Percentiles rank a stretch among this genome's conserved stretches.
These are phyloP conservation scores for Oemleria cerasiformis DNA, from an alignment of 306 rosid species.

Conservation along the genomic window DNA sequence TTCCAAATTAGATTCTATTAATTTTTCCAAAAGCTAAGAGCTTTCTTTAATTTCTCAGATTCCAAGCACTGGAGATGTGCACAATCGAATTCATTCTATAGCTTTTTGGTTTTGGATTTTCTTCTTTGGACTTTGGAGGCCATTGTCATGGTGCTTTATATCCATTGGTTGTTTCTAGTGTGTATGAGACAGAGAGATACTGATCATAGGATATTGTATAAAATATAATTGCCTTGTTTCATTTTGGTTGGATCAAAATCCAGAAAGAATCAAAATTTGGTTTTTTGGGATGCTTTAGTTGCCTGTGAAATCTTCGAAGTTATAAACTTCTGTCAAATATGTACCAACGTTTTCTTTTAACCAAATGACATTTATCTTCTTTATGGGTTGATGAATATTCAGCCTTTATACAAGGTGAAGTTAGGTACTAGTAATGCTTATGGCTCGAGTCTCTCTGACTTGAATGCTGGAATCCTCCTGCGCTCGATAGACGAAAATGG, in stretches of 20 bases:
- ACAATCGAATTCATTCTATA: neutral
- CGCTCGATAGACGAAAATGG: constrained; percentile 73
- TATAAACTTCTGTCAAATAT: neutral
- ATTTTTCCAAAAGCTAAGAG: too few species aligned
- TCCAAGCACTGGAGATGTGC: too few species aligned
- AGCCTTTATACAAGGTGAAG: constrained; percentile 59
- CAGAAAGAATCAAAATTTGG: neutral
- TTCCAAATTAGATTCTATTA: too few species aligned
- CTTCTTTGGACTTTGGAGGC: neutral
- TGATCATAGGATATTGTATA: neutral
- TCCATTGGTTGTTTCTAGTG: too few species aligned
- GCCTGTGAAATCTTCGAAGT: neutral
- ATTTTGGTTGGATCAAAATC: neutral
- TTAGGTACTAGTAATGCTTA: constrained; percentile 63
- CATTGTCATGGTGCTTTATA: too few species aligned
- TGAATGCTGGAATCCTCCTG: constrained; percentile 69
- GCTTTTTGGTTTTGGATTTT: neutral
- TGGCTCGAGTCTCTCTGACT: constrained; percentile 60
- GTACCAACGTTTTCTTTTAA: neutral
- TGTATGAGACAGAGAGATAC: neutral
- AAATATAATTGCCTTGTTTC: neutral
- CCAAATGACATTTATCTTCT: constrained; percentile 20
- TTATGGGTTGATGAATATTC: constrained; percentile 35
- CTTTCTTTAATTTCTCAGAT: too few species aligned
- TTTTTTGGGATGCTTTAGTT: neutral